These are phyloP conservation scores for Chernovozyma aurita DNA, from an alignment of 1,139 yeast genomes.

Conservation along the genomic window DNA sequence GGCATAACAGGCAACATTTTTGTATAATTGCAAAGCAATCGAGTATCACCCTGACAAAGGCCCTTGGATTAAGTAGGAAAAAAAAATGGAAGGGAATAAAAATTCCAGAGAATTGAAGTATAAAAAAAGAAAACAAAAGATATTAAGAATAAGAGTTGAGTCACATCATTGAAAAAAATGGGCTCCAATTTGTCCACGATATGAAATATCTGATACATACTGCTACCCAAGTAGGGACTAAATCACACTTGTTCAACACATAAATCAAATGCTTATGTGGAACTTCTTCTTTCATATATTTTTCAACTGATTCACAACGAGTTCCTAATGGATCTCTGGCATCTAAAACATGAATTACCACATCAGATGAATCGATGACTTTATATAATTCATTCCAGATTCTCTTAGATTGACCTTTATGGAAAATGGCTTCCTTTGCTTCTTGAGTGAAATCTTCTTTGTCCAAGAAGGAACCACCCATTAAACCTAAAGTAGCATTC, in stretches of 20 bases:
- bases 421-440: constrained; percentile 93
- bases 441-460: constrained; percentile 82
- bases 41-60: constrained; percentile 68
- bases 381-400: constrained; percentile 97
- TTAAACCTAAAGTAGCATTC: constrained; percentile 69
- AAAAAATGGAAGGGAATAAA: neutral
- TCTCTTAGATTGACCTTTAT: constrained; percentile 96
- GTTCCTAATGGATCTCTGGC: constrained; percentile 98
- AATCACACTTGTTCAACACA: constrained; percentile 94
- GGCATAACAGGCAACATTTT: constrained; percentile 87
- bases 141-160: too few species aligned
- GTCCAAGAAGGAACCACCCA: constrained; percentile 64
- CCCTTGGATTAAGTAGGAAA: constrained; percentile 38
- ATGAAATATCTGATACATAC: constrained; percentile 57
- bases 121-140: too few species aligned
- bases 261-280: constrained; percentile 95
- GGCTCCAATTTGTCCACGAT: constrained; percentile 6
- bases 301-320: constrained; percentile 89
- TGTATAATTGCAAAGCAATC: constrained; percentile 17
- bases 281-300: constrained; percentile 87
- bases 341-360: constrained; percentile 90
- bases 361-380: constrained; percentile 94
- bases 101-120: constrained; percentile 1
- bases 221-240: constrained; percentile 99
- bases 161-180: too few species aligned